A percentile compares a stretch with the other conserved stretches of the same genome.
Evolutionary conservation across 2,329 filamentous ascomycete species (phyloP).

Genomic region (Simplicillium sp.): DNA sequence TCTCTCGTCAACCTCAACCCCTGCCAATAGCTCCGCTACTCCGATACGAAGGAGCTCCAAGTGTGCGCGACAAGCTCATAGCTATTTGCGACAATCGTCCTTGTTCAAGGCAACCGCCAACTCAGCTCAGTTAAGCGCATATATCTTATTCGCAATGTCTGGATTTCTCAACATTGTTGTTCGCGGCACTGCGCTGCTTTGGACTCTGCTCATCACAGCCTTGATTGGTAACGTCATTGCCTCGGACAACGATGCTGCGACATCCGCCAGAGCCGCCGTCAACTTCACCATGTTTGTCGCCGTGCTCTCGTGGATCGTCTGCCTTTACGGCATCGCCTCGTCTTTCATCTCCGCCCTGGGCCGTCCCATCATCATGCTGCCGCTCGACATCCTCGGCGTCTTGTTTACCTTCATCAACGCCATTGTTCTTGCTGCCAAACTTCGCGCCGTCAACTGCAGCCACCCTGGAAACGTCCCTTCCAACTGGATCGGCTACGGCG

Average conservation of each 20-base stretch:
- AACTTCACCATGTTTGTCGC: constrained; percentile 64
- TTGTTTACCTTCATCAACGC: constrained; percentile 64
- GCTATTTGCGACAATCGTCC: neutral
- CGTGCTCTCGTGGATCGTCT: constrained; percentile 54
- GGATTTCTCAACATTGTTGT: constrained; percentile 34
- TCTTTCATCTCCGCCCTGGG: constrained; percentile 42
- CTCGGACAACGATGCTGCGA: constrained; percentile 32
- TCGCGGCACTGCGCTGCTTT: constrained; percentile 40
- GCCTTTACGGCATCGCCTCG: constrained; percentile 52
- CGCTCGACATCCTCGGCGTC: constrained; percentile 47
- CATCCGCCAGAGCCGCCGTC: constrained; percentile 35
- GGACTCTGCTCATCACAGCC: constrained; percentile 42
- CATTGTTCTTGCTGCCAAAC: constrained; percentile 61
- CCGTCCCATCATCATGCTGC: constrained; percentile 42
- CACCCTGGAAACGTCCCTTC: constrained; percentile 27
- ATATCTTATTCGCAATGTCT: constrained; percentile 14
- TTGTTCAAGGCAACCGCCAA: neutral
- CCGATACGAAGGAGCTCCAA: too few species aligned
- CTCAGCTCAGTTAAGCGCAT: neutral
- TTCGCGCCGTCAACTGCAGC: constrained; percentile 59
- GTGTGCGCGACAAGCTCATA: neutral
- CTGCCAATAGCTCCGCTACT: too few species aligned
- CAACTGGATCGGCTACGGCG: constrained; percentile 56
- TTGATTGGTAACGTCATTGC: constrained; percentile 51
- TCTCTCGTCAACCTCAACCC: too few species aligned